Conservation (phyloP, 192 early-diverging fungal genomes). For the Backusella westeae region DNA sequence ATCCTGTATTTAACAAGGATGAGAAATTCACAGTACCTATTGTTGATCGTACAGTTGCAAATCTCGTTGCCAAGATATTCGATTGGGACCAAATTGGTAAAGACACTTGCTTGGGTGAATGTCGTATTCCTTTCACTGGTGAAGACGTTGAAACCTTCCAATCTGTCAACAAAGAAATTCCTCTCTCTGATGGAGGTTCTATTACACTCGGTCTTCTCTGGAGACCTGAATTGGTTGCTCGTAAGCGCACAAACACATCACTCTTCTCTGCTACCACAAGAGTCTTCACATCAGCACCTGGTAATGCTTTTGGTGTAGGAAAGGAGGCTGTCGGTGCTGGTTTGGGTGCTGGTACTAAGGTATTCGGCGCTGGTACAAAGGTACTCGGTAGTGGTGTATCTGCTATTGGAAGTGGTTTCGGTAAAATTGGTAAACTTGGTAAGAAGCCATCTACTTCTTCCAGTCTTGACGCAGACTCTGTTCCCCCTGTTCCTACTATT, state of each 20-base stretch:
- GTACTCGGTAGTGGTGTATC: constrained; percentile 35
- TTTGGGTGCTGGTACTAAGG: constrained; percentile 52
- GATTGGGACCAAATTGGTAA: constrained; percentile 80
- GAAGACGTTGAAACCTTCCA: constrained; percentile 29
- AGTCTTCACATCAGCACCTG: constrained; percentile 54
- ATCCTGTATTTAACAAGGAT: constrained; percentile 62
- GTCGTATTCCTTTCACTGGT: constrained; percentile 47
- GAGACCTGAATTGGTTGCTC: constrained; percentile 47
- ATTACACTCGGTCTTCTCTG: constrained; percentile 59
- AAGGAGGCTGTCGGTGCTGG: constrained; percentile 59
- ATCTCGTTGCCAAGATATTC: constrained; percentile 62
- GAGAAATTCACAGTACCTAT: constrained; percentile 64
- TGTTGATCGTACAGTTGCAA: constrained; percentile 46
- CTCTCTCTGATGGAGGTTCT: constrained; percentile 32
- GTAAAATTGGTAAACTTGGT: constrained; percentile 20
- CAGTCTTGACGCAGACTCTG: constrained; percentile 18
- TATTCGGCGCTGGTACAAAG: constrained; percentile 45
- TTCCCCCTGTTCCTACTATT: constrained; percentile 10
- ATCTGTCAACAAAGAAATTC: background rate
- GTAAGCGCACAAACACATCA: constrained; percentile 30
- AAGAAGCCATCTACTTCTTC: constrained; percentile 38
- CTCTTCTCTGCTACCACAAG: constrained; percentile 34
- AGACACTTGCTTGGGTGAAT: constrained; percentile 56
- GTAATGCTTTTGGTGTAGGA: constrained; percentile 52
- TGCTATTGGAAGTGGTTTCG: constrained; percentile 23